A percentile compares a stretch with the other conserved stretches of the same genome.
Conservation (phyloP, 2,329 filamentous ascomycete genomes). For the Aureobasidium pullulans region DNA sequence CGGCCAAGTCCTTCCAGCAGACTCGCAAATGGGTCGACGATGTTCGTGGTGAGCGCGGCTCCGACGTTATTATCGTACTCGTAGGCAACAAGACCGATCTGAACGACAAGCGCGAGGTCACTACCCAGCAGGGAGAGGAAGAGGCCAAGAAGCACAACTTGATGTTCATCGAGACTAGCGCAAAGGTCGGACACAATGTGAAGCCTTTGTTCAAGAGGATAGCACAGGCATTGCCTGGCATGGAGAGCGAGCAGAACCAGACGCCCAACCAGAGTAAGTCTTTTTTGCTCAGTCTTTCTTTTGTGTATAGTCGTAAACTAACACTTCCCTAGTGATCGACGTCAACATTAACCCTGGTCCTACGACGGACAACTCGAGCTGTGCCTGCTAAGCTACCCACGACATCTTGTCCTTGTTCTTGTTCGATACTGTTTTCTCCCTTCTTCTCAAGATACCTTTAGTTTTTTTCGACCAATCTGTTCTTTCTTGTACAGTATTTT, state of each 20-base stretch:
- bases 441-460: slow-evolving; percentile 4
- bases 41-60: slow-evolving; percentile 89
- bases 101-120: slow-evolving; percentile 97
- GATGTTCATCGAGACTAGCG: slow-evolving; percentile 99
- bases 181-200: slow-evolving; percentile 95
- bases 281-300: not conserved
- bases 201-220: slow-evolving; percentile 97
- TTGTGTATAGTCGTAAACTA: not conserved
- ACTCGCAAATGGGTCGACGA: slow-evolving; percentile 99
- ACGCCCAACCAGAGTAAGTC: slow-evolving; percentile 72
- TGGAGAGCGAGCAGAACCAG: slow-evolving; percentile 83
- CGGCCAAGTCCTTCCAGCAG: slow-evolving; percentile 94
- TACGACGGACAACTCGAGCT: slow-evolving; percentile 14
- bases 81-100: slow-evolving; percentile 99
- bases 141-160: slow-evolving; percentile 96
- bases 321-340: slow-evolving; percentile 14
- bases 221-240: slow-evolving; percentile 92
- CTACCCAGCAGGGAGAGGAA: slow-evolving; percentile 90
- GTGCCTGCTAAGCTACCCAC: slow-evolving; percentile 11
- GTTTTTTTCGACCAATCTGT: not conserved
- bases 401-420: not conserved
- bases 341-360: slow-evolving; percentile 17
- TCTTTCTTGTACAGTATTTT: slow-evolving; percentile 8
- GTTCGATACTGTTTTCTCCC: not conserved
- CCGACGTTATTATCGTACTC: slow-evolving; percentile 97